Base-by-base conservation (phyloP, 2,329 filamentous ascomycete species). In the Spiromastix sp. region DNA sequence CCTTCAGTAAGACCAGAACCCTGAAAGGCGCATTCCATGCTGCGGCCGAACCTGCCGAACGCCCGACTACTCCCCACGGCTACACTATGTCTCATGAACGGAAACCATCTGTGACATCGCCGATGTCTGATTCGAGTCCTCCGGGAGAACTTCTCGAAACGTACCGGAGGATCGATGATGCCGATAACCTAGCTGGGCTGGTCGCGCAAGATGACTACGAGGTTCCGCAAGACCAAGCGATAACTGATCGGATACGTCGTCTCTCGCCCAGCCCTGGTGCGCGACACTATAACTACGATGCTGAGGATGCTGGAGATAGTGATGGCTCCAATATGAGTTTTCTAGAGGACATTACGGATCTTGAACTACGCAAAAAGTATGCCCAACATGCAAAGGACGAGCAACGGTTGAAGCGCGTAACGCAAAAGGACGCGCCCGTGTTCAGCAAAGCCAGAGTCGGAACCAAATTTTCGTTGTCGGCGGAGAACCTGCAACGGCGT, bases 91-190 rank as follows among this genome's bases (percentile, higher is more conserved):
- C 33, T 33, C 39, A 37, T 15, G 50, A 48, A 19, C 47, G 48
- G 15, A 45, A 41, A 6, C 32, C 44, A 26, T 42, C 45, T 38
- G 36, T 40, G 18, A 46, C 44, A 15, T 62, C 56, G 8, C 56
- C 59, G 2, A 47, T 52, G 10, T 57, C 47, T 8, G 45, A 51
- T 25, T 41, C 45, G 12, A 56, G 57, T 4, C 60, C 59, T 11
- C 44, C 46, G 1, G 48, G 48, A 18, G 63, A 59, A 32, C 40
- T 61, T 6, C 46, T 46, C 8, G 60, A 66, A 30, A 46, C 51
- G 4, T 66, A 66, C 40, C 49, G 49, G 32, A 50, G 51, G 40
- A 62, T 63, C 35, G 51, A 58, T 12, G 57, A 61, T 28, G 59
- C 55, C 24, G 54, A 57, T 20, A 49, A 54, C 28, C 35, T 62